These are phyloP conservation scores for Periconia sp. DNA, from an alignment of 2,329 filamentous ascomycete genomes.

Conservation along the genomic window DNA sequence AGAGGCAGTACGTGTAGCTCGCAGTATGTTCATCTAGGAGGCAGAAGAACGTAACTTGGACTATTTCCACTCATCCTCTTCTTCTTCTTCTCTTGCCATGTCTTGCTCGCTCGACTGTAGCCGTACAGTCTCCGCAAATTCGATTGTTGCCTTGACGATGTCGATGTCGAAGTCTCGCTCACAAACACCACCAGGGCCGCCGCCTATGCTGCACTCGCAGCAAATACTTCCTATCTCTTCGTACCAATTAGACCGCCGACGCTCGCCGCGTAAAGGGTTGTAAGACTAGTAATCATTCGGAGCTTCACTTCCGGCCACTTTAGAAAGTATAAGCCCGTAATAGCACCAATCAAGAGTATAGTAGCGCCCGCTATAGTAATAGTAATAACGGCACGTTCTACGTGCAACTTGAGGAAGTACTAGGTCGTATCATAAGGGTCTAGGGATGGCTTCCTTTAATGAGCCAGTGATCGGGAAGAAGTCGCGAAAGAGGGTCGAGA, in stretches of 20 bases:
- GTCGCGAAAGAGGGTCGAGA: constrained; percentile 5
- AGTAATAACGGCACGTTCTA: background rate
- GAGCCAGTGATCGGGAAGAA: constrained; percentile 6
- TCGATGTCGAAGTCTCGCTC: no score
- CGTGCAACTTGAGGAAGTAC: constrained; percentile 5
- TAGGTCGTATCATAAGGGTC: background rate
- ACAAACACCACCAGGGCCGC: no score
- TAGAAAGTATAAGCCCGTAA: constrained; percentile 14
- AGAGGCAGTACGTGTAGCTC: constrained; percentile 12
- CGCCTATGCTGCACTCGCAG: no score
- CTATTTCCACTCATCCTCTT: constrained; percentile 7
- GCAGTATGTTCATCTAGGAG: constrained; percentile 4
- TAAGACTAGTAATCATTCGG: constrained; percentile 14
- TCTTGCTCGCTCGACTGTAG: constrained; percentile 5
- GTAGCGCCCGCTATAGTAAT: constrained; percentile 11
- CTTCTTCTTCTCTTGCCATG: constrained; percentile 8
- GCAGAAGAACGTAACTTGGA: constrained; percentile 5
- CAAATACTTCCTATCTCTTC: no score
- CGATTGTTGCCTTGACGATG: constrained; percentile 16
- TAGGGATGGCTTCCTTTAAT: background rate
- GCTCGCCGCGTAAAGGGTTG: constrained; percentile 18
- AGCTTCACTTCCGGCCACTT: constrained; percentile 2
- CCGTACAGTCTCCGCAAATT: constrained; percentile 12
- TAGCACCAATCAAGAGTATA: constrained; percentile 19
- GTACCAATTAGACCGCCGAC: no score